Evolutionary conservation across 139 green algal species (phyloP).

Genomic region (Zygnema cylindricum): DNA sequence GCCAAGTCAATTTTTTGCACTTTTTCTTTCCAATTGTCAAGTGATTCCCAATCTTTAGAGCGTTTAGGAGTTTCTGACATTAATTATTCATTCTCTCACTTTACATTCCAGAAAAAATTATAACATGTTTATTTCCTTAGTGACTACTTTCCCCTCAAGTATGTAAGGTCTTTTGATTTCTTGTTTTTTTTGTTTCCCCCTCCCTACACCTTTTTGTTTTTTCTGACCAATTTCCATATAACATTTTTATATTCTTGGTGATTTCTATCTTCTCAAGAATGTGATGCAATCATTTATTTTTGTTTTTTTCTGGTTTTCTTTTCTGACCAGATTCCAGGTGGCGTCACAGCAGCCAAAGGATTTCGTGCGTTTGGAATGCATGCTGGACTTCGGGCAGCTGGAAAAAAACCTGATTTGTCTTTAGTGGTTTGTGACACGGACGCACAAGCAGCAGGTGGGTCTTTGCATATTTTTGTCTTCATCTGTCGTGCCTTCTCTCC

Average conservation of each 20-base stretch:
- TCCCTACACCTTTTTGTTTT: neutral
- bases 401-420: conserved; percentile 89
- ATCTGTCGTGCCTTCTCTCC: too few relatives aligned
- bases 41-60: too few relatives aligned
- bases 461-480: too few relatives aligned
- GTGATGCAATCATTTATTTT: neutral
- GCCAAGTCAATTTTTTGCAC: too few relatives aligned
- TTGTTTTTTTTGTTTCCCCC: neutral
- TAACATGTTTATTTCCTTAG: too few relatives aligned
- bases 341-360: conserved; percentile 78
- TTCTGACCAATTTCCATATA: neutral
- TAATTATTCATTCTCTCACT: too few relatives aligned
- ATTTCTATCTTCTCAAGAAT: neutral
- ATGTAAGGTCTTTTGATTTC: too few relatives aligned
- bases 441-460: conserved; percentile 69
- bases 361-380: conserved; percentile 91
- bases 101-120: too few relatives aligned
- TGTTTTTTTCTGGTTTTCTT: conserved; percentile 15
- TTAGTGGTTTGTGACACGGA: conserved; percentile 83
- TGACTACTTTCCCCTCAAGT: too few relatives aligned
- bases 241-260: neutral
- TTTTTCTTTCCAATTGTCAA: too few relatives aligned
- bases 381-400: conserved; percentile 78
- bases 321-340: conserved; percentile 55
- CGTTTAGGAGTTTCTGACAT: too few relatives aligned